Base-by-base conservation (phyloP, 345 rosid genomes). In the Lumnitzera racemosa region DNA sequence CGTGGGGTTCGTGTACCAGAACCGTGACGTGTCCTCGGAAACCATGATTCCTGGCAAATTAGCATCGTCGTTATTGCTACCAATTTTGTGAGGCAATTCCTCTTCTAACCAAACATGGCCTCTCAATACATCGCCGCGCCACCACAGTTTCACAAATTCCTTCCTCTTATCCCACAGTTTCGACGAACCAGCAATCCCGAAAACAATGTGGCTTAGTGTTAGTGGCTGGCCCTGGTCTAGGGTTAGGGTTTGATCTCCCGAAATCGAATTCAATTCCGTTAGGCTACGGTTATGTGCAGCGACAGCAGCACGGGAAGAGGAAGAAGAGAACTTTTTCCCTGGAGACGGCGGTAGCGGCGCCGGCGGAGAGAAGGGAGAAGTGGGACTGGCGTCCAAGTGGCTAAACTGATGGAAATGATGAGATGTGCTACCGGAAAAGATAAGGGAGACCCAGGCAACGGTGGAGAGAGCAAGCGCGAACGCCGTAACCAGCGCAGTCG, bases 51-150 rank as follows among this genome's bases (percentile, higher is more conserved):
- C 77, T 11, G 96, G 98, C 70, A 87, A 80, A 13, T 86, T 80
- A 59, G 72, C 78, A 59, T 80, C 90, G 57, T 69, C 74, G 57
- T 80, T 81, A 46, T 64, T 59, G 2, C 52, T 27, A 27, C 31
- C 5, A 27, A 27, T 27, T 27, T 27, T 27, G 4, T 2, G 67
- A 20, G 73, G 55, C 49, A 81, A 77, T 53, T 53, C 62, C 70
- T 92, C 92, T 61, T 92, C 98, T 16, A 92, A 66, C 98, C 98
- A 92, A 7, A 89, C 85, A 29, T 87, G 80, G 31, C 98, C 96
- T 46, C 96, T 85, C 91, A 80, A 82, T 47, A 62, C 73, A n/a
- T 60, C 50, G 36, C 83, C 80, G 41, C 79, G 84, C 96, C 96
- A 92, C 98, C 96, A 92, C 9, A 92, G 80, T 74, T 90, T 72